Conservation (phyloP, 495 filamentous ascomycete species). For the Hyphodiscus hymeniophilus region DNA sequence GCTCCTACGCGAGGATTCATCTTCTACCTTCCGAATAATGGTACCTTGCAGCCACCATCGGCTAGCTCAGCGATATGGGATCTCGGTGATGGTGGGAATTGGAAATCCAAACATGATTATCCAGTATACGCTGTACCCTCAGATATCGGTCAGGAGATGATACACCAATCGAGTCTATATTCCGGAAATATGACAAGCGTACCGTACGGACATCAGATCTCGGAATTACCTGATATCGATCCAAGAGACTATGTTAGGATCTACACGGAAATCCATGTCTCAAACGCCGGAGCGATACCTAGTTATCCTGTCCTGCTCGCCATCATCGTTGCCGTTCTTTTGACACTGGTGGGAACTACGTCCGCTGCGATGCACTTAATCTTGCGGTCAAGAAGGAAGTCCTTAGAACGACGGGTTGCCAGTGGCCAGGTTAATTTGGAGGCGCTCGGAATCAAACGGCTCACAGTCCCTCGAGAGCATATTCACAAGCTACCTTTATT, state of each 20-base stretch:
- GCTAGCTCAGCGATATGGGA: conserved; percentile 53
- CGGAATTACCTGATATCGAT: conserved; percentile 51
- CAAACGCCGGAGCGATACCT: conserved; percentile 39
- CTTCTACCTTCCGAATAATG: conserved; percentile 61
- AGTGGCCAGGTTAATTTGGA: conserved; percentile 76
- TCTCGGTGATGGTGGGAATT: conserved; percentile 51
- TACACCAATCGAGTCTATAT: conserved; percentile 64
- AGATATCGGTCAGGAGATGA: conserved; percentile 51
- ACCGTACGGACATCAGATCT: conserved; percentile 48
- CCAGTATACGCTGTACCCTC: conserved; percentile 83
- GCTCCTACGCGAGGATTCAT: conserved; percentile 58
- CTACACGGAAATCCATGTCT: conserved; percentile 38
- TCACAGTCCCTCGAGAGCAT: conserved; percentile 59
- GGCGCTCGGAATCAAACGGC: conserved; percentile 63
- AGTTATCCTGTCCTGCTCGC: conserved; percentile 72
- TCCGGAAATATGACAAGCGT: conserved; percentile 59
- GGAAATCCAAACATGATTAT: conserved; percentile 56
- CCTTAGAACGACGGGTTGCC: conserved; percentile 58
- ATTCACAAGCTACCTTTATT: conserved; percentile 68
- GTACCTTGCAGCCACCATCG: conserved; percentile 50
- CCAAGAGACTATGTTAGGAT: conserved; percentile 45
- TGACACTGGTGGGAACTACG: conserved; percentile 54
- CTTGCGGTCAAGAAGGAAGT: conserved; percentile 55
- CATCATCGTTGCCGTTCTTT: conserved; percentile 59
- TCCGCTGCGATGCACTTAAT: conserved; percentile 67